A percentile compares a stretch with the other conserved stretches of the same genome.
phyloP scores from a whole-genome alignment of 495 filamentous ascomycete genomes.

The Penicillium argentinense region DNA sequence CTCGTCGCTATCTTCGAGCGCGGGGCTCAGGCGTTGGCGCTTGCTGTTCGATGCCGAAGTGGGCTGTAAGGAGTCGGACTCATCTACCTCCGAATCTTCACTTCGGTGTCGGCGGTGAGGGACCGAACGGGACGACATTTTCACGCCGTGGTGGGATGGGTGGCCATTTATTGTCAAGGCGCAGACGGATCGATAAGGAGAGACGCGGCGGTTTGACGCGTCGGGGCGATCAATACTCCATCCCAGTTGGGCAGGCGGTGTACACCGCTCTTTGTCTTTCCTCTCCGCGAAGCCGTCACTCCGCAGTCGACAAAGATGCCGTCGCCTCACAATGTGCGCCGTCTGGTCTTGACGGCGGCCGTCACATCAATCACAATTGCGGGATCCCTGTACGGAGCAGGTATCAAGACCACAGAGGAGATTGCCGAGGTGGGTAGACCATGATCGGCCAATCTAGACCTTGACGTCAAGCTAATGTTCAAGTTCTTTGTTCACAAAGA shows the following conservation, averaged over 20 bases:
- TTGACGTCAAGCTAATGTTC: neutral
- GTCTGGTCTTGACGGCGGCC: slow-evolving; percentile 46
- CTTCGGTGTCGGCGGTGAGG: slow-evolving; percentile 32
- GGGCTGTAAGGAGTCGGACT: slow-evolving; percentile 13
- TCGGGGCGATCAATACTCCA: no score
- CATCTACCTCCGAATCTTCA: slow-evolving; percentile 30
- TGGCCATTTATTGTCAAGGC: no score
- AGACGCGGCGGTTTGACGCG: no score
- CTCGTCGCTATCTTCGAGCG: slow-evolving; percentile 14
- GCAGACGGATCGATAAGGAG: no score
- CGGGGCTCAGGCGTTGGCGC: slow-evolving; percentile 29
- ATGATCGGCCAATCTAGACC: neutral
- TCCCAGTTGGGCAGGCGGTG: no score
- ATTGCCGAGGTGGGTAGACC: slow-evolving; percentile 36
- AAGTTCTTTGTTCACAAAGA: slow-evolving; percentile 19
- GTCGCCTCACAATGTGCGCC: slow-evolving; percentile 30
- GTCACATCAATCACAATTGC: slow-evolving; percentile 50
- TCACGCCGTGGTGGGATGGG: neutral
- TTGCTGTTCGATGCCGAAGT: slow-evolving; percentile 32
- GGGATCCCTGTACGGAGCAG: slow-evolving; percentile 55
- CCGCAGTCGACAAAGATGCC: slow-evolving; percentile 17
- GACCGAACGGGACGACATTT: slow-evolving; percentile 32
- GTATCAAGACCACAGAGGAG: slow-evolving; percentile 50
- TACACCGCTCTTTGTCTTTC: slow-evolving; percentile 5
- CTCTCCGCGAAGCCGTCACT: slow-evolving; percentile 4